These are phyloP conservation scores for Cordia subcordata DNA, from an alignment of 257 asterid species.

Conservation along the genomic window DNA sequence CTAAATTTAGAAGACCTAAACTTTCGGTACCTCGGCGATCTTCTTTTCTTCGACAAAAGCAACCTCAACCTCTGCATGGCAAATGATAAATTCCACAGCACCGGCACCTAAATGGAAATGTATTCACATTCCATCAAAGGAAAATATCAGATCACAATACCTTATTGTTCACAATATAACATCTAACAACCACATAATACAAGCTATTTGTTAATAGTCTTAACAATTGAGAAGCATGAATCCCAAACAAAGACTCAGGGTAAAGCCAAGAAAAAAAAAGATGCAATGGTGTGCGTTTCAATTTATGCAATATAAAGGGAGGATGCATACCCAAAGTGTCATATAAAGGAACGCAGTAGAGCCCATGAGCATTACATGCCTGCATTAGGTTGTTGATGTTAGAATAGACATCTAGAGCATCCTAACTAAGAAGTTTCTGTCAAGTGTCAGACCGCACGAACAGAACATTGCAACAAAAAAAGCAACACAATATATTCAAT, in stretches of 20 bases:
- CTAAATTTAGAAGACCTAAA: background rate
- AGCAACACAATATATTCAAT: background rate
- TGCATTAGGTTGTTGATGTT: constrained; percentile 34
- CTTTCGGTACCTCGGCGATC: constrained; percentile 59
- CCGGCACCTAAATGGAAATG: constrained; percentile 63
- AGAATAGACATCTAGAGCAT: constrained; percentile 5
- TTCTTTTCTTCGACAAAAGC: constrained; percentile 94
- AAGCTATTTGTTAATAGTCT: background rate
- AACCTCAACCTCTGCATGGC: constrained; percentile 89
- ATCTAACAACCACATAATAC: background rate
- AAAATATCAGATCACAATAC: background rate
- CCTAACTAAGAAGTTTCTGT: background rate
- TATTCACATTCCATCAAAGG: background rate
- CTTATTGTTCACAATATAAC: background rate
- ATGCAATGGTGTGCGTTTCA: background rate
- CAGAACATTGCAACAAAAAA: background rate
- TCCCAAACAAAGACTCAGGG: background rate
- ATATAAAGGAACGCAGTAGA: constrained; percentile 82
- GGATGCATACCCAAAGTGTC: constrained; percentile 83
- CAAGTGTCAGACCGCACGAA: background rate
- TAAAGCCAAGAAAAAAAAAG: background rate
- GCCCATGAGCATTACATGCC: constrained; percentile 99
- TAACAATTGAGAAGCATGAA: too few species aligned
- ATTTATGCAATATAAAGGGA: constrained; percentile 6
- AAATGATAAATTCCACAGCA: constrained; percentile 85